phyloP scores from a whole-genome alignment of 129 eudicot species.

The Rutidosis leptorrhynchoides region DNA sequence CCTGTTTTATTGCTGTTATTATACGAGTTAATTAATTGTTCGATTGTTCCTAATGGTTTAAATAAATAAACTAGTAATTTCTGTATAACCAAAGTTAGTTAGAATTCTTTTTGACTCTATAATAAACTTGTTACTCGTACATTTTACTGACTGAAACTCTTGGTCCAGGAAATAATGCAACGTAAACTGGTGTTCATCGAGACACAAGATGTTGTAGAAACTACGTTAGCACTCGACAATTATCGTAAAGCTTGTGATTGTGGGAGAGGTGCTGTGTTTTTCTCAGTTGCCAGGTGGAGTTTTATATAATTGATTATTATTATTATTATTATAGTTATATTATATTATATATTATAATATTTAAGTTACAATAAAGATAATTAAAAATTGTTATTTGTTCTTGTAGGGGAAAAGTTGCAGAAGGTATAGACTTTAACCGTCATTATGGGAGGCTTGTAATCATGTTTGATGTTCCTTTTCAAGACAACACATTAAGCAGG shows the following conservation, averaged over 20 bases:
- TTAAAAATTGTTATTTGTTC: slow-evolving; percentile 6
- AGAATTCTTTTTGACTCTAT: not conserved
- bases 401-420: slow-evolving; percentile 93
- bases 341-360: not conserved
- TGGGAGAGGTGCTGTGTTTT: slow-evolving; percentile 99
- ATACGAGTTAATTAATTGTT: too few species aligned
- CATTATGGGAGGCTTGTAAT: slow-evolving; percentile 97
- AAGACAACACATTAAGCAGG: slow-evolving; percentile 97
- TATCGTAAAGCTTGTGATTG: slow-evolving; percentile 98
- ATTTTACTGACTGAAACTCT: slow-evolving; percentile 1
- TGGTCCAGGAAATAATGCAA: slow-evolving; percentile 91
- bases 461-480: slow-evolving; percentile 98
- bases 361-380: not conserved
- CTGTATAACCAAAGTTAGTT: too few species aligned
- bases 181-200: slow-evolving; percentile 95
- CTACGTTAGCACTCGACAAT: slow-evolving; percentile 93
- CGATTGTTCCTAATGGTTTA: too few species aligned
- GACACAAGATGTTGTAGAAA: slow-evolving; percentile 99
- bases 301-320: not conserved
- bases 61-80: too few species aligned
- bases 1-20: too few species aligned
- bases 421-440: slow-evolving; percentile 96
- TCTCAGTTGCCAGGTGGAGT: slow-evolving; percentile 92
- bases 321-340: not conserved
- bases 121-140: not conserved